Percentiles rank a stretch among this genome's conserved stretches.
Conservation (phyloP, 768 basidiomycete species). For the Pulveroboletus sp. region DNA sequence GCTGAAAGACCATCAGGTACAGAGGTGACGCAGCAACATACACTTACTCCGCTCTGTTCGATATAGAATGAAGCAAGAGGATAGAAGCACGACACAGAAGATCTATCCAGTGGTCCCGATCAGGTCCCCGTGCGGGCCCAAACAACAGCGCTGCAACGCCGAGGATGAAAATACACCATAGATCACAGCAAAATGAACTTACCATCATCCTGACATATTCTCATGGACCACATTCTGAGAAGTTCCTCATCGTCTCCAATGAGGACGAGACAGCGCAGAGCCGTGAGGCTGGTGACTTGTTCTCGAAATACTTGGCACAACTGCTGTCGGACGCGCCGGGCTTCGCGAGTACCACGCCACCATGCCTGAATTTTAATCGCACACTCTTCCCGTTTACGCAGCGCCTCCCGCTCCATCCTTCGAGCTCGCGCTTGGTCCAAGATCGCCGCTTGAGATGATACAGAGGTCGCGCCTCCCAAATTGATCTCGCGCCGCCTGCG, state of each 20-base stretch:
- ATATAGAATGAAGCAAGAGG: constrained; percentile 51
- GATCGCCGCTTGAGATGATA: constrained; percentile 52
- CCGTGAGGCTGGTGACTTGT: constrained; percentile 52
- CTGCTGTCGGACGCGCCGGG: constrained; percentile 38
- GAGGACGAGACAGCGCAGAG: constrained; percentile 63
- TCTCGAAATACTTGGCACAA: constrained; percentile 49
- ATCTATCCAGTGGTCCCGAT: constrained; percentile 55
- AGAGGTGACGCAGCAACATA: neutral
- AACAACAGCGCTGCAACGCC: constrained; percentile 38
- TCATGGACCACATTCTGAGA: constrained; percentile 33
- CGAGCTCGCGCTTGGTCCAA: constrained; percentile 61
- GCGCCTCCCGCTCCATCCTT: constrained; percentile 55
- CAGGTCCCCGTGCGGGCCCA: constrained; percentile 34
- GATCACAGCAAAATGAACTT: neutral
- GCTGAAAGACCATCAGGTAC: constrained; percentile 32
- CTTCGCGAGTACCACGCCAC: constrained; percentile 57
- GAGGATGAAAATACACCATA: constrained; percentile 1
- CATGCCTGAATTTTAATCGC: constrained; percentile 65
- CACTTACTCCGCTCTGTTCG: constrained; percentile 50
- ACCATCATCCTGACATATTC: constrained; percentile 21
- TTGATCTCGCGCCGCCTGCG: constrained; percentile 64
- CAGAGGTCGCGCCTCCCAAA: constrained; percentile 62
- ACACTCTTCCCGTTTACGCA: constrained; percentile 53
- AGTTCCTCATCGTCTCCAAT: constrained; percentile 42
- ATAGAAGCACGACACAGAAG: constrained; percentile 50